phyloP scores from a whole-genome alignment of 208 protist genomes.

The Ichthyophonus hoferi region DNA sequence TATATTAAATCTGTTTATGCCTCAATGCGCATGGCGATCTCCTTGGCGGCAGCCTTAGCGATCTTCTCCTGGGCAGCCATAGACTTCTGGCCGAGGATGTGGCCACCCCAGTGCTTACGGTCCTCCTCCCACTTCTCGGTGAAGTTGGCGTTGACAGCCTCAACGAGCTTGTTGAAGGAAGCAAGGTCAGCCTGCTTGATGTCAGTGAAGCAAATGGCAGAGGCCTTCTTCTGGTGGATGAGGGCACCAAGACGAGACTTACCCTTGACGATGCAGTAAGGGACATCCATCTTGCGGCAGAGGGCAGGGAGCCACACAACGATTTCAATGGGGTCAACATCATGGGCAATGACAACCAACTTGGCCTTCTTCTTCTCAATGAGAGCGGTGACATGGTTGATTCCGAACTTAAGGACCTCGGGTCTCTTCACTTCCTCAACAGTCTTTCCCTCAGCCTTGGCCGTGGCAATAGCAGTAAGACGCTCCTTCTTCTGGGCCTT shows the following conservation, averaged over 20 bases:
- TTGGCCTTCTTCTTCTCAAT: slow-evolving; percentile 97
- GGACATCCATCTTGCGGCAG: slow-evolving; percentile 95
- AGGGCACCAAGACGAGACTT: slow-evolving; percentile 94
- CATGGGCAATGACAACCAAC: slow-evolving; percentile 98
- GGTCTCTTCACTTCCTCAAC: slow-evolving; percentile 71
- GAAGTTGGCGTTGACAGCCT: slow-evolving; percentile 84
- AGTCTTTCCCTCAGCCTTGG: slow-evolving; percentile 72
- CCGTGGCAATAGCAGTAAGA: slow-evolving; percentile 79
- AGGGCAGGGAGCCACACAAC: slow-evolving; percentile 97
- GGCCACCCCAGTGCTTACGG: slow-evolving; percentile 85
- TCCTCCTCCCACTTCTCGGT: slow-evolving; percentile 80
- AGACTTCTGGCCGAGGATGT: slow-evolving; percentile 56
- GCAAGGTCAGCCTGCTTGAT: slow-evolving; percentile 85
- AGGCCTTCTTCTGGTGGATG: slow-evolving; percentile 91
- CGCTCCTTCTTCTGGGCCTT: slow-evolving; percentile 80
- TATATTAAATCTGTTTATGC: too few species aligned
- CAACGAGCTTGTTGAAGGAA: slow-evolving; percentile 80
- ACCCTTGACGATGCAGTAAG: slow-evolving; percentile 98
- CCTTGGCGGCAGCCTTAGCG: slow-evolving; percentile 45
- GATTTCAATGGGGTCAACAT: slow-evolving; percentile 99
- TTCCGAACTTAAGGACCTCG: slow-evolving; percentile 82
- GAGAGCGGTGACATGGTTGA: slow-evolving; percentile 94
- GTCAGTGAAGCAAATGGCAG: slow-evolving; percentile 86
- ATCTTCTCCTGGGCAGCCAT: slow-evolving; percentile 29
- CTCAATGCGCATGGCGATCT: slow-evolving; percentile 7